Conservation (phyloP, 305 asterid genomes). For the Coffea humblotiana region DNA sequence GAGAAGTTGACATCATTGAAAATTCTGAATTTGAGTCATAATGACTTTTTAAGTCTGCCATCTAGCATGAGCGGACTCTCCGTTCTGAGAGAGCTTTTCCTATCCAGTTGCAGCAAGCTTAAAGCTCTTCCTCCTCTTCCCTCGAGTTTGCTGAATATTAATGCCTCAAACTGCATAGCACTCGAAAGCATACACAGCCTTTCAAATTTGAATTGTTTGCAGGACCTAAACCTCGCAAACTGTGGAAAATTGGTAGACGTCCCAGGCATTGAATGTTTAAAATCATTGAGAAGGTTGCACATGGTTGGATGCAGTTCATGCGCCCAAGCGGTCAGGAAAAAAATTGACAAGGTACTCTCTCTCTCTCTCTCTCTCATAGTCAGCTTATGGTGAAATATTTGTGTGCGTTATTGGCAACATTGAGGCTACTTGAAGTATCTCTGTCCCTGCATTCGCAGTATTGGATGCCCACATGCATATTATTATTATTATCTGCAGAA, state of each 20-base stretch:
- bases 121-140: conserved; percentile 30
- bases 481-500: no score
- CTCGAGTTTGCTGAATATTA: conserved; percentile 24
- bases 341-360: conserved; percentile 24
- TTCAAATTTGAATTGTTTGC: conserved; percentile 20
- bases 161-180: conserved; percentile 25
- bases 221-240: conserved; percentile 22
- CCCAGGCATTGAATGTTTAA: conserved; percentile 29
- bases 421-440: no score
- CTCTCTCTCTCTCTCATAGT: neutral
- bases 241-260: conserved; percentile 24
- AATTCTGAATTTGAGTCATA: conserved; percentile 23
- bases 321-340: conserved; percentile 14
- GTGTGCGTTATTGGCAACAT: no score
- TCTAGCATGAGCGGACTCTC: conserved; percentile 28
- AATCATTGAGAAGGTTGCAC: conserved; percentile 29
- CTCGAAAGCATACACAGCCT: conserved; percentile 17
- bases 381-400: no score
- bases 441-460: no score
- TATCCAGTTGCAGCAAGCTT: conserved; percentile 25
- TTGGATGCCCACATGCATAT: no score
- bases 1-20: conserved; percentile 27
- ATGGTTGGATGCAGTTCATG: conserved; percentile 24
- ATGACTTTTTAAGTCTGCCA: conserved; percentile 32
- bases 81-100: conserved; percentile 15